Conservation (phyloP, 2,329 filamentous ascomycete genomes). For the Aspergillus sp. region DNA sequence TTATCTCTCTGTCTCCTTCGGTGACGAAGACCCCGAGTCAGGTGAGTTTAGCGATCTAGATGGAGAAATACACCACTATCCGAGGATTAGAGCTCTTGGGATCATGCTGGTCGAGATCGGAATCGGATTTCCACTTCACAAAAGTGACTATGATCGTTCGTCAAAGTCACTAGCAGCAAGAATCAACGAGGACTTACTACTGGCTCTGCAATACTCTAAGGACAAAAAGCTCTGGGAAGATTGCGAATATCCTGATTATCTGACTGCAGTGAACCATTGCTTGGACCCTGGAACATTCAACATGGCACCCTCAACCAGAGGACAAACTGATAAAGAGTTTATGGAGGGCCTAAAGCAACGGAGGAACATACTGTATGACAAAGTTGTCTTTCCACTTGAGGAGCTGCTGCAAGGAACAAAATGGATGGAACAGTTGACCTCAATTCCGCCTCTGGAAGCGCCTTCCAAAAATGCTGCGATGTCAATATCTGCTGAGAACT, state of each 20-base stretch:
- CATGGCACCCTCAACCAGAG: neutral
- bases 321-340: neutral
- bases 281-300: neutral
- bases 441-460: neutral
- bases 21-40: neutral
- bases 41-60: neutral
- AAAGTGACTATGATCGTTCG: neutral
- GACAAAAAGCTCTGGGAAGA: neutral
- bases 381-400: constrained; percentile 1
- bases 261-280: neutral
- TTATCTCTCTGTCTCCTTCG: neutral
- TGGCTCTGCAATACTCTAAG: neutral
- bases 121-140: neutral
- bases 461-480: neutral
- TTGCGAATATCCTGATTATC: neutral
- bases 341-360: neutral
- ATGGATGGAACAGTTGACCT: neutral
- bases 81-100: constrained; percentile 1
- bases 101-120: constrained; percentile 2
- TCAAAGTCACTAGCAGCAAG: neutral
- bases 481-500: neutral
- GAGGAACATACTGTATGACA: neutral
- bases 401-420: constrained; percentile 1
- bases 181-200: neutral
- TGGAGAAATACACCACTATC: neutral